Evolutionary conservation across 2,329 filamentous ascomycete species (phyloP).

Genomic region (Sphaerulina vaccinii): DNA sequence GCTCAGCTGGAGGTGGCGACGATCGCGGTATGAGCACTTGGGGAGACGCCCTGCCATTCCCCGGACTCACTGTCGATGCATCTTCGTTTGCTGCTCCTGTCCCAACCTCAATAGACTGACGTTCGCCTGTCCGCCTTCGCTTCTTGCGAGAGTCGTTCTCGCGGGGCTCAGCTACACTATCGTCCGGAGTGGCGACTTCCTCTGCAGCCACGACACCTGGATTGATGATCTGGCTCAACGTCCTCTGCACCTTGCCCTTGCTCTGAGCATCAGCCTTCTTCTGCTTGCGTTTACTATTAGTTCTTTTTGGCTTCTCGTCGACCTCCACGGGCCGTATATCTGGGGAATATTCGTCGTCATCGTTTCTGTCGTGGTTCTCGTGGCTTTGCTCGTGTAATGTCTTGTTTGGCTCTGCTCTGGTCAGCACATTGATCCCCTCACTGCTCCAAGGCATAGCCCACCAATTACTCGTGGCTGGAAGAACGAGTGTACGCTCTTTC

Average conservation of each 20-base stretch:
- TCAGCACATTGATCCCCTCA: constrained; percentile 5
- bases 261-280: constrained; percentile 17
- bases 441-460: neutral
- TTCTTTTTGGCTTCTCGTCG: constrained; percentile 17
- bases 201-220: constrained; percentile 13
- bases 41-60: constrained; percentile 10
- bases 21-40: constrained; percentile 28
- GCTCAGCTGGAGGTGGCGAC: constrained; percentile 15
- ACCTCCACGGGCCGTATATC: neutral
- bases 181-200: neutral
- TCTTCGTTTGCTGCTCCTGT: neutral
- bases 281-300: constrained; percentile 19
- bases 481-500: constrained; percentile 34
- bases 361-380: neutral
- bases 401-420: constrained; percentile 5
- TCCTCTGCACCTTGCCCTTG: constrained; percentile 33
- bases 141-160: constrained; percentile 38
- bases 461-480: constrained; percentile 29
- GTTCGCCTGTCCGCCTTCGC: constrained; percentile 39
- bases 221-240: constrained; percentile 31
- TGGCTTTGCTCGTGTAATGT: neutral
- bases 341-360: constrained; percentile 1
- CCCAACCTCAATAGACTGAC: constrained; percentile 22
- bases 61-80: neutral
- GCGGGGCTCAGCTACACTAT: constrained; percentile 22